Evolutionary conservation across 306 rosid species (phyloP).

Genomic region (Vigna trinervia): DNA sequence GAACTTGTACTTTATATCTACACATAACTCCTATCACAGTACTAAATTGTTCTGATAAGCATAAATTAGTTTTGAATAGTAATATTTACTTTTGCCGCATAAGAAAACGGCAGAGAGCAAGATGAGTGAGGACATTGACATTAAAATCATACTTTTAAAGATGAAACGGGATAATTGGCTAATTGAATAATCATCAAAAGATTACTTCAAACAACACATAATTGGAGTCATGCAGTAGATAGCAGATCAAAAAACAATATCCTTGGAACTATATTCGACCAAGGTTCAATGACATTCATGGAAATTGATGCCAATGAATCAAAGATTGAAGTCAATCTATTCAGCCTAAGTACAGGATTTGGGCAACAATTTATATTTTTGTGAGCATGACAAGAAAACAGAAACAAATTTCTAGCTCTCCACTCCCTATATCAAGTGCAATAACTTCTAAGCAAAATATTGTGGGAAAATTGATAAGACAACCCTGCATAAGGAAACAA

Average conservation of each 20-base stretch:
- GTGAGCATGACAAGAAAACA: conserved; percentile 2
- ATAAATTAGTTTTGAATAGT: not conserved
- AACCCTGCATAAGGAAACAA: conserved; percentile 23
- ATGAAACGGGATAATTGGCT: not conserved
- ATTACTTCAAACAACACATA: conserved; percentile 1
- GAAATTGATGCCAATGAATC: not conserved
- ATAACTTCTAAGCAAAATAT: not conserved
- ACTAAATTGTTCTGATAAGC: not conserved
- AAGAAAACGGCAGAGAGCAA: not conserved
- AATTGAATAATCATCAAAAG: not conserved
- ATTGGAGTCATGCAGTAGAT: not conserved
- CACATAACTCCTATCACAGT: not conserved
- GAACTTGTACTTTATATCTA: not conserved
- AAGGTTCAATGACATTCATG: conserved; percentile 21
- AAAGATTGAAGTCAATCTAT: not conserved
- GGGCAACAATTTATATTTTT: conserved; percentile 21
- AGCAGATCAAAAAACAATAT: not conserved
- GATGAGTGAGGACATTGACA: not conserved
- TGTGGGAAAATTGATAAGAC: not conserved
- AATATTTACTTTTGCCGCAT: not conserved
- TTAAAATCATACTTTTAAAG: not conserved
- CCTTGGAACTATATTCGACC: not conserved
- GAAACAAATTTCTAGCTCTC: conserved; percentile 30
- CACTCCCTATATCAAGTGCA: conserved; percentile 23
- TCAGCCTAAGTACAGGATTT: conserved; percentile 32